A percentile compares a stretch with the other conserved stretches of the same genome.
Conservation (phyloP, 2,329 filamentous ascomycete genomes). For the Periconia digitata region DNA sequence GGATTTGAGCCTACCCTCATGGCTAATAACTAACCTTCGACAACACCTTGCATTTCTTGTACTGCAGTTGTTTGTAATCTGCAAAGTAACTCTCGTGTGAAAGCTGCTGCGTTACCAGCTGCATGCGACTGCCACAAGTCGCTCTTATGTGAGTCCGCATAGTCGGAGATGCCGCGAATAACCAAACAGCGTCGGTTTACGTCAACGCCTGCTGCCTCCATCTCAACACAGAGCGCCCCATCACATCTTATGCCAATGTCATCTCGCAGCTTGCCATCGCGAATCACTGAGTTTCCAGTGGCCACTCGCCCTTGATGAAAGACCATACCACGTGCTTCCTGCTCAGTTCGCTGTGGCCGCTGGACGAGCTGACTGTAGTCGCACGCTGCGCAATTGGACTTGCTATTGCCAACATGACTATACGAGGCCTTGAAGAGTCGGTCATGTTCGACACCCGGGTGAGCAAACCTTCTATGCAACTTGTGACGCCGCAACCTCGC, state of each 20-base stretch:
- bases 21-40: no score
- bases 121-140: constrained; percentile 4
- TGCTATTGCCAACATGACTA: neutral
- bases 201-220: constrained; percentile 4
- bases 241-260: constrained; percentile 1
- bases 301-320: constrained; percentile 4
- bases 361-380: constrained; percentile 2
- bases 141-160: constrained; percentile 5
- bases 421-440: constrained; percentile 5
- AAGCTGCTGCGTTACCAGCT: constrained; percentile 4
- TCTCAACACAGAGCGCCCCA: constrained; percentile 2
- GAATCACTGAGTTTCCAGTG: constrained; percentile 2
- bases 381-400: neutral
- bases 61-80: neutral
- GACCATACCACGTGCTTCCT: neutral
- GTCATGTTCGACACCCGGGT: constrained; percentile 2
- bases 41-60: constrained; percentile 5
- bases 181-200: constrained; percentile 4
- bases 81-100: constrained; percentile 6
- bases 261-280: constrained; percentile 2
- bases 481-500: neutral
- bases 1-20: constrained; percentile 3
- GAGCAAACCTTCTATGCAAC: constrained; percentile 1
- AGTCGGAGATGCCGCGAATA: constrained; percentile 7
- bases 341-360: neutral